Evolutionary conservation across 371 early-diverging fungal species (phyloP), one percentile per base, ranked within the genome.

Genomic region (Mucor velutinosus): DNA sequence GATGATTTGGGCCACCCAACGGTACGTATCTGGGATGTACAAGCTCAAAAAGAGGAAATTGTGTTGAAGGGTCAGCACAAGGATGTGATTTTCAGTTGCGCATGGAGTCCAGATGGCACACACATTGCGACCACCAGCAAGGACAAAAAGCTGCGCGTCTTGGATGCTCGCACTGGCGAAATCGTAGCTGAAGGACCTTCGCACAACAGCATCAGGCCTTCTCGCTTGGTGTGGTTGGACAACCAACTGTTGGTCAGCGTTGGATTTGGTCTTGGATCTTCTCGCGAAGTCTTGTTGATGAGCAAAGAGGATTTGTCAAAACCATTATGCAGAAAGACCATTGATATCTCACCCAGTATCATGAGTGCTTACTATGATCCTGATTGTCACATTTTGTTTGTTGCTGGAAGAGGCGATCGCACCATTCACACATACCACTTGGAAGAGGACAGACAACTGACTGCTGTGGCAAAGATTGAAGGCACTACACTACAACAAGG

Each of bases 261-360:
- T 64, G 94, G 94, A 0, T 94, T 94, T 76, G 93, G 89, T 10
- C 70, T 71, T 19, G 82, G 82, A 0, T 80, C 81, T 0, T 67
- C 72, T 70, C 90, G 94, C 10, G 92, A 93, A 69, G 74, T 94
- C 23, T 41, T 85, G 49, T 29, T 94, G 21, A 92, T 82, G 62
- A 75, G 87, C 35, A 69, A 76, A 1, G 65, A 70, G 4, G 73
- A 87, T 27, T 69, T 90, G 29, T 56, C 41, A 58, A 81, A 14
- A 27, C 82, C 85, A 0, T 43, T 85, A 30, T 67, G 69, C 7
- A 81, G 64, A 11, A 78, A 77, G 15, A 64, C 70, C 1, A 82
- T 94, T 58, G 96, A 93, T 59, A 81, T 87, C 7, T 91, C 93
- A 0, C 94, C 96, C 0, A 89, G 92, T 19, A 71, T 92, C 7